Base-by-base conservation (phyloP, 2,329 filamentous ascomycete species). In the Ophiostoma montium region DNA sequence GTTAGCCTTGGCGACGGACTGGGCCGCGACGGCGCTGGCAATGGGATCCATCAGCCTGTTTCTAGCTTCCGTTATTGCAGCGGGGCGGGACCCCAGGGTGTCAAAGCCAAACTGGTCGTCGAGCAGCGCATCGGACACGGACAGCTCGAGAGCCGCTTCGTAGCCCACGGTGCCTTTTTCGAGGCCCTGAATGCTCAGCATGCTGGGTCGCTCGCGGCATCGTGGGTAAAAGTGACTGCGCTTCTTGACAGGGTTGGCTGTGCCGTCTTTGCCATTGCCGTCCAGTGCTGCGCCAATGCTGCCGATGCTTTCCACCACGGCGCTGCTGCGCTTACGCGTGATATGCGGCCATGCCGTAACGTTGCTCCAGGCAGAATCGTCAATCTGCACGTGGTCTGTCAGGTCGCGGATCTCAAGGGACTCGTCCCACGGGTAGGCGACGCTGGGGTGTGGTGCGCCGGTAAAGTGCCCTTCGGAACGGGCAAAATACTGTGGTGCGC, bases 141-240 rank as follows among this genome's bases (percentile, higher is more conserved):
- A 69, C 33, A 84, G 62, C 59, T 86, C 80, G 33, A 86, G 66
- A 8, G 82, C 82, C 19, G 82, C 78, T 55, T 77, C 72, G 60
- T 78, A 84, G 48, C 82, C 82, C 59, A 84, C 70, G 16, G 80
- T 83, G 38, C 82, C 82, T 60, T 80, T 80, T 60, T 86, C 82
- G 31, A 82, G 63, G 3, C 82, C 82, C 55, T 82, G 78, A 68
- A 81, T 79, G 66, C 78, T 82, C 52, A 85, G 69, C 81, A 85
- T 86, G 60, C 75, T 82, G 36, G 82, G 82, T 19, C 76, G 65
- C 59, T 84, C 80, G 43, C 72, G 69, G 54, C 74, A 77, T 49
- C 72, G 70, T 36, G 76, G 68, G 58, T 75, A 74, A 60, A 78
- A 79, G 59, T 79, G 76, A 50, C 75, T 70, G 49, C 69, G 70